A percentile compares a stretch with the other conserved stretches of the same genome.
These are phyloP conservation scores for Rhodotorula babjevae DNA, from an alignment of 768 basidiomycete species.

Conservation along the genomic window DNA sequence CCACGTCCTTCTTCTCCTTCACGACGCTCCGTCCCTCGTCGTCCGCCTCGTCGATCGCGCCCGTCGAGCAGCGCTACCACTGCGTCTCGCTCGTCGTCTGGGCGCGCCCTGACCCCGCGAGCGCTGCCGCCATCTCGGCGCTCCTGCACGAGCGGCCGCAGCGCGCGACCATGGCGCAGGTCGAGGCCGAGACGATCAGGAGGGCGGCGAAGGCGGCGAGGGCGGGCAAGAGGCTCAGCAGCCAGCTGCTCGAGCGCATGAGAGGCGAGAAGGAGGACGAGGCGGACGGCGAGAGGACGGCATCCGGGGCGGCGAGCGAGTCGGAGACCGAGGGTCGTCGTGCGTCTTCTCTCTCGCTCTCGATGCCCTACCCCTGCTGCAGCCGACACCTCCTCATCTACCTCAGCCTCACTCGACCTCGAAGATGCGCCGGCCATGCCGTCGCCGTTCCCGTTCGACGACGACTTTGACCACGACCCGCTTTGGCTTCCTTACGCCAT, in stretches of 20 bases:
- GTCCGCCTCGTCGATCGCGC: constrained; percentile 2
- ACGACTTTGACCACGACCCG: neutral
- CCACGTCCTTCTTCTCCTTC: constrained; percentile 87
- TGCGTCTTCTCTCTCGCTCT: constrained; percentile 14
- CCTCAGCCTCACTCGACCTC: neutral
- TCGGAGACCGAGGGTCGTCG: constrained; percentile 53
- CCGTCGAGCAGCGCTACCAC: constrained; percentile 54
- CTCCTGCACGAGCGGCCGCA: constrained; percentile 51
- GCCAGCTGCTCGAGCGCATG: constrained; percentile 38
- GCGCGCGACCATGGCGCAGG: neutral
- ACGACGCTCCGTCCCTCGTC: constrained; percentile 5
- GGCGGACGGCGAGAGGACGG: constrained; percentile 54
- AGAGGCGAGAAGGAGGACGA: neutral
- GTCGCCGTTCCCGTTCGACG: neutral
- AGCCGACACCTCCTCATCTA: too few relatives aligned
- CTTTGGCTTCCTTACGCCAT: constrained; percentile 93
- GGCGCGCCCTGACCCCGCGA: constrained; percentile 88
- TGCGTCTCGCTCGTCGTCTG: constrained; percentile 91
- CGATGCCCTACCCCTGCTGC: too few relatives aligned
- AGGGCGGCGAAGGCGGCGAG: constrained; percentile 33
- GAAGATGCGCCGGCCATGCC: neutral
- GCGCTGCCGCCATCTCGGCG: constrained; percentile 72
- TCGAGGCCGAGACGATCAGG: constrained; percentile 17
- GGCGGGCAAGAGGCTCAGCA: constrained; percentile 51
- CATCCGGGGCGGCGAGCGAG: constrained; percentile 56